A percentile compares a stretch with the other conserved stretches of the same genome.
phyloP scores from a whole-genome alignment of 83 land plant species.

The Picea abies region DNA sequence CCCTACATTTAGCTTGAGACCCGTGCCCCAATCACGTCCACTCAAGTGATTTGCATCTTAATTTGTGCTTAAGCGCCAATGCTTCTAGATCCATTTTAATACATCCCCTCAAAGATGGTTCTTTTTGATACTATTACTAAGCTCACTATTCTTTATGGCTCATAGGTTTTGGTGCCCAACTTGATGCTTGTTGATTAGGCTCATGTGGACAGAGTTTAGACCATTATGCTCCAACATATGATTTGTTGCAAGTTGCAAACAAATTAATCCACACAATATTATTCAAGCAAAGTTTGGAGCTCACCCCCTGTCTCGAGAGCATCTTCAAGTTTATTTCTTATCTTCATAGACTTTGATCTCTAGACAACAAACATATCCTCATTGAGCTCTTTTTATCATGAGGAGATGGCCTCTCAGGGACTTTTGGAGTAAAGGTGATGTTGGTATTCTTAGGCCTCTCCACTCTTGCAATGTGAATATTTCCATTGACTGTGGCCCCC shows the following conservation, averaged over 20 bases:
- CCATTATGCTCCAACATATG: background rate
- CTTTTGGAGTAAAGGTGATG: background rate
- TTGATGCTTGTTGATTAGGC: background rate
- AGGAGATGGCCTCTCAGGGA: background rate
- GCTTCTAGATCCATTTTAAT: background rate
- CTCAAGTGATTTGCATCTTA: background rate
- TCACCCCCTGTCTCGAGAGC: background rate
- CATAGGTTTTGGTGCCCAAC: background rate
- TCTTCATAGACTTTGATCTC: background rate
- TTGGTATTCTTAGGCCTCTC: constrained; percentile 1
- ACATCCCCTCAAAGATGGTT: background rate
- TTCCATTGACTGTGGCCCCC: background rate
- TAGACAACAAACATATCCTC: background rate
- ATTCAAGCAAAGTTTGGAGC: background rate
- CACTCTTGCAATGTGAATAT: background rate
- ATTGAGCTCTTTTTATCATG: background rate
- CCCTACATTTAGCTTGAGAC: background rate
- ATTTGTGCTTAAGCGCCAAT: background rate
- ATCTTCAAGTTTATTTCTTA: background rate
- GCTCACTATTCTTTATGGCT: background rate
- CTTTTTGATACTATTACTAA: background rate
- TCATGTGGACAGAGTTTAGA: background rate
- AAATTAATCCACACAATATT: background rate
- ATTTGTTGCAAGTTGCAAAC: background rate
- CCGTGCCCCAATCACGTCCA: background rate